Conservation (phyloP, 768 basidiomycete species). For the Boletus rubroflammeus region DNA sequence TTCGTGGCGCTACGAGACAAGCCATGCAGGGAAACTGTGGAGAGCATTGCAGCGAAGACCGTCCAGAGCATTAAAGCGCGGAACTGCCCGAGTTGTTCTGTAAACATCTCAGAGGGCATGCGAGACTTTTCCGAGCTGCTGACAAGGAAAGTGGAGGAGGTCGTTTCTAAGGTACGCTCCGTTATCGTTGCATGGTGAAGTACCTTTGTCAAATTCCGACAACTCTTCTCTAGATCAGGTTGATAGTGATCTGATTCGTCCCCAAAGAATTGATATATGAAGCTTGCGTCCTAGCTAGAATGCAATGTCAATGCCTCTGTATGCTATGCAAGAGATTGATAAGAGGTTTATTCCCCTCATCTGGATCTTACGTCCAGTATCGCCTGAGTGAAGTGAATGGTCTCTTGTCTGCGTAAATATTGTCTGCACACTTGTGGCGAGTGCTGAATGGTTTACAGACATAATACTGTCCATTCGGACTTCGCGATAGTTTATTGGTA, state of each 20-base stretch:
- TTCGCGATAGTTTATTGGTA: too few relatives aligned
- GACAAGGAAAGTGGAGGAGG: conserved; percentile 7
- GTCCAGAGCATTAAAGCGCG: neutral
- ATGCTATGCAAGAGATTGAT: neutral
- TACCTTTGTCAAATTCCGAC: neutral
- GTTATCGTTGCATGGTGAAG: neutral
- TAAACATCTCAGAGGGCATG: conserved; percentile 8
- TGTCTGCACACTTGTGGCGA: neutral
- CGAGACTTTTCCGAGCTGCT: neutral
- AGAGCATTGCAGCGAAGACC: neutral
- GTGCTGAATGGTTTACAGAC: too few relatives aligned
- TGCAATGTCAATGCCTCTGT: neutral
- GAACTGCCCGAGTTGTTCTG: conserved; percentile 2
- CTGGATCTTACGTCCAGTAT: neutral
- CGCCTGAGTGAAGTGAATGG: neutral
- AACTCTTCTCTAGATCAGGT: neutral
- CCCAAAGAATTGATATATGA: neutral
- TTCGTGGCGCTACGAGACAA: conserved; percentile 17
- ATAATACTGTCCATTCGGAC: too few relatives aligned
- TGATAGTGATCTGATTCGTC: neutral
- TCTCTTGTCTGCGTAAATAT: neutral
- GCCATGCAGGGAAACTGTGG: conserved; percentile 14
- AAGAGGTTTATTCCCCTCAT: neutral
- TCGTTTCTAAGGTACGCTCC: conserved; percentile 5
- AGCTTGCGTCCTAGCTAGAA: neutral